Base-by-base conservation (phyloP, 1,284 basidiomycete species). In the Inonotus hispidus region DNA sequence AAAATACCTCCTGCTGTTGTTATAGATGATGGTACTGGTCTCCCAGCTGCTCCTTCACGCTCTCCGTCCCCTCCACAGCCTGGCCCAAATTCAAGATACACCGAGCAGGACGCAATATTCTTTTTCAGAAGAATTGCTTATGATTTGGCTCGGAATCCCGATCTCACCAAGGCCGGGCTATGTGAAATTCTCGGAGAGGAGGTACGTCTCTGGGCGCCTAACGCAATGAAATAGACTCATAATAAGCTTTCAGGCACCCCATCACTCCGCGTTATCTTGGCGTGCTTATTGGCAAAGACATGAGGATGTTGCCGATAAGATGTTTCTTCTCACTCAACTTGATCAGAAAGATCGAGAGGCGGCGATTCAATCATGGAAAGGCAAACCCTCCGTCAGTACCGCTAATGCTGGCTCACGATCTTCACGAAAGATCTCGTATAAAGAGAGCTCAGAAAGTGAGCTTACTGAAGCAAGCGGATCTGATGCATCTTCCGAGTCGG, bases 51-150 rank as follows among this genome's bases (percentile, higher is more conserved):
- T 13, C 84, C 85, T 8, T 83, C 84, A 21, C 80, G 84, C 45
- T 82, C 82, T n/a, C 87, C 87, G 2, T 82, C 77, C 1, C 87
- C 87, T 35, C 87, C 87, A 2, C n/a, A 27, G 4, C 38, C 56
- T 53, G 46, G 23, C 2, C 78, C 74, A 4, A 70, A 71, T 56
- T 79, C 84, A 63, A 82, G 73, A 68, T 90, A 84, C 66, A 89
- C 87, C 0, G 73, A 77, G 21, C 81, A 83, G 65, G 87, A 90
- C 67, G 77, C 78, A 43, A 76, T 79, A 2, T 90, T 79, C 65
- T 85, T 90, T 67, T 73, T 85, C 66, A 80, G 82, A 49, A 87
- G 84, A 64, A 76, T 87, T 37, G 72, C 77, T 46, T 88, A 84
- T 82, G 75, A 79, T 56, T 70, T 87, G 41, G 78, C 80, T 64